A percentile compares a stretch with the other conserved stretches of the same genome.
Conservation (phyloP, 1,284 basidiomycete species). For the Ganoderma resinaceum region DNA sequence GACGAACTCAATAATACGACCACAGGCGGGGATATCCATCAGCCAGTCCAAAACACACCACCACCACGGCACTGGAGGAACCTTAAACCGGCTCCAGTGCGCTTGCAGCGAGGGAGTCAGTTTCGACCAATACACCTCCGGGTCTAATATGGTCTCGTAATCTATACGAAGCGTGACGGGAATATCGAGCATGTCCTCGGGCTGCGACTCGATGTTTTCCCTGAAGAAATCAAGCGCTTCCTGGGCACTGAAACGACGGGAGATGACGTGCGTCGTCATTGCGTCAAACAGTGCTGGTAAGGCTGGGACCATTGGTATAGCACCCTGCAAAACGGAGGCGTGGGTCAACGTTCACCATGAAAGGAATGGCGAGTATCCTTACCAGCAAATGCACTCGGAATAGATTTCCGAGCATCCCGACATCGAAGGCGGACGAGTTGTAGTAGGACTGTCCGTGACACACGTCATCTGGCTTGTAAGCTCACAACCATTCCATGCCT, state of each 20-base stretch:
- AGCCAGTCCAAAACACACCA: not conserved
- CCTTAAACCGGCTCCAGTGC: not conserved
- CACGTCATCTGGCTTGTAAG: conserved; percentile 14
- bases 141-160: not conserved
- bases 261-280: conserved; percentile 16
- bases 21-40: not conserved
- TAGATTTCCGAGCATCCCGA: conserved; percentile 18
- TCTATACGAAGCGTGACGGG: not conserved
- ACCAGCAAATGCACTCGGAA: conserved; percentile 17
- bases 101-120: not conserved
- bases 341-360: not conserved
- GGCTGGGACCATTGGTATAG: not conserved
- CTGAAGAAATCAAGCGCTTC: conserved; percentile 16
- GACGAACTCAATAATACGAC: not conserved
- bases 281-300: conserved; percentile 10
- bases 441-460: conserved; percentile 14
- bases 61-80: not conserved
- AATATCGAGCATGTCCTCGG: not conserved
- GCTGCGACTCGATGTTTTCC: not conserved
- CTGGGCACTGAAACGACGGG: conserved; percentile 12
- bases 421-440: conserved; percentile 28
- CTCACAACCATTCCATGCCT: not conserved
- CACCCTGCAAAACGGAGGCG: not conserved
- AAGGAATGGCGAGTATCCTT: not conserved
- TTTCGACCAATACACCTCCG: conserved; percentile 14